Percentiles rank a stretch among this genome's conserved stretches.
Conservation (phyloP, 179 eudicot species). For the Silene coronaria region DNA sequence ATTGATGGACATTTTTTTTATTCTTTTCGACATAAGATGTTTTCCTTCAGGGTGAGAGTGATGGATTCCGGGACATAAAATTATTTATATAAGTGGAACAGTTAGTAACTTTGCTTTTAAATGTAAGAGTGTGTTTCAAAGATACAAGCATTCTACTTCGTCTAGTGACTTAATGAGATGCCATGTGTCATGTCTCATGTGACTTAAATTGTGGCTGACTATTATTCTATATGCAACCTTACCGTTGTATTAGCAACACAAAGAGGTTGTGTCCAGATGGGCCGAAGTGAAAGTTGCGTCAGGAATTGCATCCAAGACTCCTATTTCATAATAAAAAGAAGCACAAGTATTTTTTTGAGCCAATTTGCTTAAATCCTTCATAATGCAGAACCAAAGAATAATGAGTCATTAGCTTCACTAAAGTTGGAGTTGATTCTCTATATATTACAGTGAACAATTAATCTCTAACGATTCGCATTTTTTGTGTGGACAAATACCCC, state of each 20-base stretch:
- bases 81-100: too few relatives aligned
- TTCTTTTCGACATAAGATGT: background rate
- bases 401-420: background rate
- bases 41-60: background rate
- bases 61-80: background rate
- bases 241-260: background rate
- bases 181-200: background rate
- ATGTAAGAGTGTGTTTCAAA: background rate
- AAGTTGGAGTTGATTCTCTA: background rate
- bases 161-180: background rate
- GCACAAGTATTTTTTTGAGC: background rate
- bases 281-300: too few relatives aligned
- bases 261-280: background rate
- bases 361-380: background rate
- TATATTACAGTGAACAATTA: background rate
- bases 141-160: background rate
- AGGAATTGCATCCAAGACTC: background rate
- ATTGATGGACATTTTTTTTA: background rate
- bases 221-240: background rate
- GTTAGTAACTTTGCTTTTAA: too few relatives aligned
- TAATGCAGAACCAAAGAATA: background rate
- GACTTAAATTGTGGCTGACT: background rate
- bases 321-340: background rate
- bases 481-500: background rate
- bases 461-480: background rate